Evolutionary conservation across 108 stramenopile species (phyloP), one percentile per base, ranked within the genome.

Genomic region (Pseudonitzschia pungens): DNA sequence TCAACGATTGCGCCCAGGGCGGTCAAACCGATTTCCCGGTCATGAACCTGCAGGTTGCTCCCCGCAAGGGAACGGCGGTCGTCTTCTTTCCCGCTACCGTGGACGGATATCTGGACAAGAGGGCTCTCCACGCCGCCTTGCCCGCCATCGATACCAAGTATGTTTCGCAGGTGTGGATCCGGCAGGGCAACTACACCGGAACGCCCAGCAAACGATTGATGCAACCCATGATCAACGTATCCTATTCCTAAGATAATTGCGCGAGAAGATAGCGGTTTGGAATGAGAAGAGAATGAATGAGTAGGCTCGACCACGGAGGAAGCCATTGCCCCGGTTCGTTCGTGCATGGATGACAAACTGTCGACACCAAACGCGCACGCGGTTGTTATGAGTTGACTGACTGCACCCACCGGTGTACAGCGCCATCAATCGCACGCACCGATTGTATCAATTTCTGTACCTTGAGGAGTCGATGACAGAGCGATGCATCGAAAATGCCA

Each of bases 141-240:
- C 92, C 93, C 0, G 95, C 97, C 12, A 72, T 93, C 36, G 95
- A 92, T 71, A 74, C 83, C 41, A 99, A 99, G 69, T 99, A 94
- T 70, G 96, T 99, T n/a, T 91, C 86, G 68, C 98, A 99, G 82
- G 93, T 98, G 18, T 98, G 98, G 98, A 92, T 99, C 60, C 90
- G 97, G 18, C 96, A 98, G 74, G 64, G 76, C 21, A 71, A 72
- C 21, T 97, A 97, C 81, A 83, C 78, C 41, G 36, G 60, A 62
- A 26, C 54, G 26, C 54, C 54, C 21, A 55, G 22, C 54, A 55
- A 55, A 22, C n/a, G 54, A 11, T 24, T 55, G 54, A 20, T 24
- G 22, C 21, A 55, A 11, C 54, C 54, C 54, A 55, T 55, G 54
- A 55, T 55, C 54, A 55, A 55, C 26, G 54, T 55, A 20, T 55